phyloP scores from a whole-genome alignment of 768 basidiomycete genomes.

The Boletus coccyginus region DNA sequence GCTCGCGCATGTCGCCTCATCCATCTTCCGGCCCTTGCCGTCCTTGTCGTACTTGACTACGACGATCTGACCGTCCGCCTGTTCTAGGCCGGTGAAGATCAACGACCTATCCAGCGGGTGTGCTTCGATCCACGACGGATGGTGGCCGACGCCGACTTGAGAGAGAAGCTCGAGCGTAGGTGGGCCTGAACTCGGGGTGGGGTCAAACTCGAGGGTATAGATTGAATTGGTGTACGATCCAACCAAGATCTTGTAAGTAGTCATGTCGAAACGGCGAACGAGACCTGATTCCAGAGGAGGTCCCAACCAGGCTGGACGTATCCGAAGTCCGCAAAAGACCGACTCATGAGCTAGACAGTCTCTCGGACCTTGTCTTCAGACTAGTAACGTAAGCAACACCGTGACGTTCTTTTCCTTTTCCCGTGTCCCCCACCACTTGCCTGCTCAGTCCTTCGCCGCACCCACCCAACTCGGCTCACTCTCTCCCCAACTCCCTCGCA shows the following conservation, averaged over 20 bases:
- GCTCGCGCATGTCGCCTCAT: constrained; percentile 41
- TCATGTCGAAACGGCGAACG: constrained; percentile 12
- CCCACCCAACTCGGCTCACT: no score
- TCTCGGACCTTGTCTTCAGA: no score
- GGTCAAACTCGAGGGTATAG: constrained; percentile 62
- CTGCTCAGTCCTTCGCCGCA: no score
- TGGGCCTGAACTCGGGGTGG: constrained; percentile 43
- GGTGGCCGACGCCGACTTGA: constrained; percentile 49
- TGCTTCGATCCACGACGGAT: constrained; percentile 75
- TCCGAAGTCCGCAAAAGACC: no score
- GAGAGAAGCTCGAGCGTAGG: constrained; percentile 50
- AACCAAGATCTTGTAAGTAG: constrained; percentile 45
- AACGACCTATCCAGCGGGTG: constrained; percentile 56
- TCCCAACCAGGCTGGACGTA: no score
- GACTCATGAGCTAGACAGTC: no score
- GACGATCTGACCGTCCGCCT: constrained; percentile 60
- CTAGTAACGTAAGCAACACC: no score
- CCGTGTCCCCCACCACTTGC: no score
- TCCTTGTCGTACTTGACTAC: constrained; percentile 56
- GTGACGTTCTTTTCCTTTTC: no score
- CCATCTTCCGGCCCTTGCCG: constrained; percentile 44
- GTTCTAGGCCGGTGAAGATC: constrained; percentile 66
- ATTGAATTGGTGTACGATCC: constrained; percentile 66
- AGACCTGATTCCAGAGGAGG: no score
- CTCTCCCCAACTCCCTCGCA: no score